phyloP scores from a whole-genome alignment of 306 rosid species.

The Cucumis melo region DNA sequence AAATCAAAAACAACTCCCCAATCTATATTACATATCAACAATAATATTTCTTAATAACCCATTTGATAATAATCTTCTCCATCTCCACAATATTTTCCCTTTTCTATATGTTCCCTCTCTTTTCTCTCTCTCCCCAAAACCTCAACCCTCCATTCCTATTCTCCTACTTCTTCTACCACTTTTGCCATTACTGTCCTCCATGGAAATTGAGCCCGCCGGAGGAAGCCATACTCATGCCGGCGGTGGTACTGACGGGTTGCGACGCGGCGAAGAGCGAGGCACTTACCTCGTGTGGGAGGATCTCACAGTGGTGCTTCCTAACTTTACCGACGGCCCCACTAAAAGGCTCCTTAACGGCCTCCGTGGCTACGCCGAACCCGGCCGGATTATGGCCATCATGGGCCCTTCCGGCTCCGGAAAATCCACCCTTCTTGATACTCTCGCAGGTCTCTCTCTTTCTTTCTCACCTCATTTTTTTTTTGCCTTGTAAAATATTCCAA shows the following conservation, averaged over 20 bases:
- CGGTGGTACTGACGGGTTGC: neutral
- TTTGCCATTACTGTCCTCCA: neutral
- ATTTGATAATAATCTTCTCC: no score
- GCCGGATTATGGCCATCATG: conserved; percentile 81
- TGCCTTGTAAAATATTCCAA: no score
- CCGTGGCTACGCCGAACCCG: conserved; percentile 70
- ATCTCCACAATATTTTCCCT: no score
- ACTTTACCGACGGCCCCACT: conserved; percentile 62
- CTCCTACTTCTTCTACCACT: no score
- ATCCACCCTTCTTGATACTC: conserved; percentile 85
- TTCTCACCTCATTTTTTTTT: neutral
- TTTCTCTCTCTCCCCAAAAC: neutral
- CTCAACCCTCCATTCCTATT: neutral
- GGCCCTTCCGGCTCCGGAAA: conserved; percentile 98
- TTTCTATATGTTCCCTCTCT: neutral
- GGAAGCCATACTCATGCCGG: conserved; percentile 2
- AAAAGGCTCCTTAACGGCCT: conserved; percentile 61
- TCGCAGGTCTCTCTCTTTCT: conserved; percentile 40
- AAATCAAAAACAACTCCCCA: neutral
- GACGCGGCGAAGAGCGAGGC: conserved; percentile 41
- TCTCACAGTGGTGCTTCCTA: conserved; percentile 54
- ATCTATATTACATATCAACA: no score
- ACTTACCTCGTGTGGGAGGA: conserved; percentile 83
- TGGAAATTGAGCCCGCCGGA: conserved; percentile 41
- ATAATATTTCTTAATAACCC: no score